Conservation (phyloP, 305 asterid genomes). For the Striga hermonthica region DNA sequence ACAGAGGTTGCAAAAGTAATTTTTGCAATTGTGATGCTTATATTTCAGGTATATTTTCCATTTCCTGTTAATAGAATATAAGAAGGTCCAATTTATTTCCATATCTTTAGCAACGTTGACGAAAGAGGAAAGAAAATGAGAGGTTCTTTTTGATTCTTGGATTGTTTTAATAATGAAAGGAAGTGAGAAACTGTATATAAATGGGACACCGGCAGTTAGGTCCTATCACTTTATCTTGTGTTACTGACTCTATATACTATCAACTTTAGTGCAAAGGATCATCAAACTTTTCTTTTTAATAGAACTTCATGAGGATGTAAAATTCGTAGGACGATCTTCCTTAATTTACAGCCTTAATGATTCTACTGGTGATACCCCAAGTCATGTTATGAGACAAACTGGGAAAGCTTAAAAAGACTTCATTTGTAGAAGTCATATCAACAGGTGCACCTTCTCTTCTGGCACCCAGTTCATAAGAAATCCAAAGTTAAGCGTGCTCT, state of each 20-base stretch:
- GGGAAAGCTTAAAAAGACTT: too few species aligned
- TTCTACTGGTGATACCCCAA: too few species aligned
- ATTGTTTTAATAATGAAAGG: neutral
- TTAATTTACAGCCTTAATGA: too few species aligned
- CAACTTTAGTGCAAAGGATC: conserved; percentile 5
- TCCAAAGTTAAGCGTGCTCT: too few species aligned
- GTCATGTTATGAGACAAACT: too few species aligned
- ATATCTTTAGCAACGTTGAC: conserved; percentile 2
- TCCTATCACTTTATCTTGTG: conserved; percentile 19
- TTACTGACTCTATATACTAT: conserved; percentile 4
- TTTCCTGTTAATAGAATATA: conserved; percentile 22
- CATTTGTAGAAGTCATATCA: too few species aligned
- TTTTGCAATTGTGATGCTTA: conserved; percentile 85
- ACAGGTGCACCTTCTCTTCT: too few species aligned
- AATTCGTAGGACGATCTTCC: neutral
- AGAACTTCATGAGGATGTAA: conserved; percentile 9
- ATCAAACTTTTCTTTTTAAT: neutral
- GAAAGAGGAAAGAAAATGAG: neutral
- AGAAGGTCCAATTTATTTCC: conserved; percentile 2
- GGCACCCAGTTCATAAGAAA: too few species aligned
- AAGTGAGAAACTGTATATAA: conserved; percentile 22
- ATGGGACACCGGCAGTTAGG: conserved; percentile 19
- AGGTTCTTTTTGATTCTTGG: neutral
- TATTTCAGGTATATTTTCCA: conserved; percentile 63
- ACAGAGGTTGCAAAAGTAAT: conserved; percentile 70